Evolutionary conservation across 2,329 filamentous ascomycete species (phyloP).

Genomic region (Scytalidium sp.): DNA sequence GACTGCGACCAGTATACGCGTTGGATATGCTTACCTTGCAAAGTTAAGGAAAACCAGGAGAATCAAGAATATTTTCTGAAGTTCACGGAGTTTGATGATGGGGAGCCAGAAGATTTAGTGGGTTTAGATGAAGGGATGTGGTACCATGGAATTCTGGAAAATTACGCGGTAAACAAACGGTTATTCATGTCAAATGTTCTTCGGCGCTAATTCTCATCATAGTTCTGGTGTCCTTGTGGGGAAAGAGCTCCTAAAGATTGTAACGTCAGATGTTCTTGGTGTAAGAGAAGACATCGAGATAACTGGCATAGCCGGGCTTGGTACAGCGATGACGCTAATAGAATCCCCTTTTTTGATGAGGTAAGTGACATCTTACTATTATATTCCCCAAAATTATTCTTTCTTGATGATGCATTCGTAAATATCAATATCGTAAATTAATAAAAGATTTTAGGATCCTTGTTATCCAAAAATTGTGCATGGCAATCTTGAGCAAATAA

Average conservation of each 20-base stretch:
- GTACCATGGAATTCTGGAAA: conserved; percentile 2
- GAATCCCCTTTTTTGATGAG: conserved; percentile 12
- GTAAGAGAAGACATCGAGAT: conserved; percentile 13
- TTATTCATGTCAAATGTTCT: background rate
- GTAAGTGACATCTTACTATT: conserved; percentile 4
- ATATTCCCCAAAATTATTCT: too few species aligned
- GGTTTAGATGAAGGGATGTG: conserved; percentile 5
- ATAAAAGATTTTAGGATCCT: conserved; percentile 10
- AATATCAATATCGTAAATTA: background rate
- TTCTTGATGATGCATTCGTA: too few species aligned
- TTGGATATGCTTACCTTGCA: conserved; percentile 15
- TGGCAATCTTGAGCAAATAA: background rate
- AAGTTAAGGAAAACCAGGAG: conserved; percentile 4
- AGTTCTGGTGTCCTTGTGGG: conserved; percentile 16
- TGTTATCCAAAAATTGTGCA: conserved; percentile 7
- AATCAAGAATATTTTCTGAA: conserved; percentile 4
- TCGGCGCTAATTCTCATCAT: conserved; percentile 3
- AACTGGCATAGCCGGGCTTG: conserved; percentile 8
- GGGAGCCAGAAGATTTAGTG: background rate
- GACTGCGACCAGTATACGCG: conserved; percentile 14
- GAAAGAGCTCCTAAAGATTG: conserved; percentile 6
- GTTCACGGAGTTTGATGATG: conserved; percentile 6
- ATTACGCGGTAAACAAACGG: conserved; percentile 3
- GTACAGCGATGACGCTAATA: conserved; percentile 1
- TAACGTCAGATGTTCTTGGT: conserved; percentile 13